Evolutionary conservation across 306 rosid species (phyloP).

Genomic region (Malus fusca): DNA sequence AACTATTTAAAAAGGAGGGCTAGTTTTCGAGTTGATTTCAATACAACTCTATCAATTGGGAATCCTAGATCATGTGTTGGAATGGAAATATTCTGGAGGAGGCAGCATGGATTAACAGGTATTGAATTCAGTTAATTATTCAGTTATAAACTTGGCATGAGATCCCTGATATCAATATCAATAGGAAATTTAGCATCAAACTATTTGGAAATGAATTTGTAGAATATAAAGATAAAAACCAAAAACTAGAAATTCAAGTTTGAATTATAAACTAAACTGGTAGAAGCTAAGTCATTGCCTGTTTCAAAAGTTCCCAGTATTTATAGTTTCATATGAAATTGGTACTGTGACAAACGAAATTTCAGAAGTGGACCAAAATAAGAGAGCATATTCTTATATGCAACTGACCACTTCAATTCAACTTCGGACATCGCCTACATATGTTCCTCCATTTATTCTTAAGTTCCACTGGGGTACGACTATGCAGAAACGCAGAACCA

Average conservation of each 20-base stretch:
- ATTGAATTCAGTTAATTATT: background rate
- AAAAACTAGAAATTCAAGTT: background rate
- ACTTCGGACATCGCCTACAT: constrained; percentile 25
- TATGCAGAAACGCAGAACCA: constrained; percentile 29
- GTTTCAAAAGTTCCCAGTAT: background rate
- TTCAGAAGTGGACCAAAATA: background rate
- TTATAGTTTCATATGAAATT: background rate
- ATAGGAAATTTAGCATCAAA: background rate
- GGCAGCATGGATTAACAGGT: background rate
- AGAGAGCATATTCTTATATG: background rate
- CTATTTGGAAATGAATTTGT: background rate
- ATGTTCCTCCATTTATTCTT: constrained; percentile 66
- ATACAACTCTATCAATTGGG: background rate
- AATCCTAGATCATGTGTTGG: background rate
- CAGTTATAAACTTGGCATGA: background rate
- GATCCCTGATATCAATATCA: background rate
- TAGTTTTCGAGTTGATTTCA: background rate
- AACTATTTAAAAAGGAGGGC: background rate
- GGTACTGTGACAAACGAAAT: background rate
- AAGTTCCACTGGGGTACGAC: constrained; percentile 40
- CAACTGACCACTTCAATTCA: constrained; percentile 11
- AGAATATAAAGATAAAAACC: background rate
- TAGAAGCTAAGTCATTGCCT: background rate
- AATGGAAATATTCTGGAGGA: background rate
- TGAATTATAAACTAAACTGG: background rate